Evolutionary conservation across 352 stramenopile species (phyloP).

Genomic region (Globisporangium iwayamae): DNA sequence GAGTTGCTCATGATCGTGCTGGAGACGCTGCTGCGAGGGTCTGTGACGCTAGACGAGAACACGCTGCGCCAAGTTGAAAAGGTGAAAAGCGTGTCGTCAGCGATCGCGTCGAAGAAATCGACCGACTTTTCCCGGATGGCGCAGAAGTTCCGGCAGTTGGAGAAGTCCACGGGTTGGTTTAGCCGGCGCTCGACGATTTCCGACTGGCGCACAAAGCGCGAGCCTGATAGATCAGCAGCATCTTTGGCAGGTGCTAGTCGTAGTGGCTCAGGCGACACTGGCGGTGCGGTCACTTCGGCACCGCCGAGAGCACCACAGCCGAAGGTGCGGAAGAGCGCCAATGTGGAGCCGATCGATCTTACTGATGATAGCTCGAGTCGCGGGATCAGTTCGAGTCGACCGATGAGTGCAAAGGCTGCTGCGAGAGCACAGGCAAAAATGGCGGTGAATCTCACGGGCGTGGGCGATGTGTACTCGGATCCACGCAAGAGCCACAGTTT

Average conservation of each 20-base stretch:
- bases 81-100: constrained; percentile 40
- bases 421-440: constrained; percentile 38
- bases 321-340: constrained; percentile 22
- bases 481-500: constrained; percentile 63
- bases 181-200: constrained; percentile 29
- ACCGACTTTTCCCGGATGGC: constrained; percentile 64
- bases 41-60: constrained; percentile 48
- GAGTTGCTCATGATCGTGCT: constrained; percentile 70
- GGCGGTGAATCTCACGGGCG: constrained; percentile 45
- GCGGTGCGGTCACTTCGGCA: not conserved
- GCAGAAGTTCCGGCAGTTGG: constrained; percentile 63
- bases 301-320: constrained; percentile 16
- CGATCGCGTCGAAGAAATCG: constrained; percentile 61
- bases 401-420: constrained; percentile 64
- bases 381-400: constrained; percentile 13
- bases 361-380: constrained; percentile 3
- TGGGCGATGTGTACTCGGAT: constrained; percentile 32
- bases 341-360: constrained; percentile 15
- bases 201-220: constrained; percentile 12
- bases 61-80: constrained; percentile 45
- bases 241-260: not conserved
- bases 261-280: not conserved
- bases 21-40: constrained; percentile 42
- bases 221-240: not conserved
- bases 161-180: constrained; percentile 54